A percentile compares a stretch with the other conserved stretches of the same genome.
These are phyloP conservation scores for Ophiostoma triangulosporum DNA, from an alignment of 2,329 filamentous ascomycete species.

Conservation along the genomic window DNA sequence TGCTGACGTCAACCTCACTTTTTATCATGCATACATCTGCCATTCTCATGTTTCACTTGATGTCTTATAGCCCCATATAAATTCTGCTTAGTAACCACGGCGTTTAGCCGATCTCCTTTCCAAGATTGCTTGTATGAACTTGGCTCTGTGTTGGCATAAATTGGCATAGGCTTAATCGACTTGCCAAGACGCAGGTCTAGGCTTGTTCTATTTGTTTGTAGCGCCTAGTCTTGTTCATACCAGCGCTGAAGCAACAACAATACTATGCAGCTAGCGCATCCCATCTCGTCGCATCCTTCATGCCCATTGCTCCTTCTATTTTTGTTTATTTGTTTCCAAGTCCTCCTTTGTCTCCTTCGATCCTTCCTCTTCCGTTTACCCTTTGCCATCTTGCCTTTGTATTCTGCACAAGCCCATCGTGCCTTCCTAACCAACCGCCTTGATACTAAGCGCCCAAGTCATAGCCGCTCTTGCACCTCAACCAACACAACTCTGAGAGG, in stretches of 20 bases:
- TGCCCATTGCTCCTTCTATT: not conserved
- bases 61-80: no score
- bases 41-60: no score
- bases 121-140: not conserved
- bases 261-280: no score
- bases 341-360: not conserved
- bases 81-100: no score
- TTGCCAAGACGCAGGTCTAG: no score
- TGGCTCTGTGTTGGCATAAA: not conserved
- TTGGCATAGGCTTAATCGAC: no score
- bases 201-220: not conserved
- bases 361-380: not conserved
- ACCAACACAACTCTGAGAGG: not conserved
- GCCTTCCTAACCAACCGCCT: not conserved
- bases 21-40: no score
- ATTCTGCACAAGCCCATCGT: not conserved
- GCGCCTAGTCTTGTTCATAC: no score
- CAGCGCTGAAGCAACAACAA: no score
- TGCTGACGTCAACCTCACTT: no score
- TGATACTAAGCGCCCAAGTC: not conserved
- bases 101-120: not conserved
- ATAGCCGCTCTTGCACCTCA: not conserved
- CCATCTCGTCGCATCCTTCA: not conserved
- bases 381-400: not conserved
- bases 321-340: not conserved